Evolutionary conservation across 2,329 filamentous ascomycete species (phyloP).

Genomic region (Hypoxylon sp.): DNA sequence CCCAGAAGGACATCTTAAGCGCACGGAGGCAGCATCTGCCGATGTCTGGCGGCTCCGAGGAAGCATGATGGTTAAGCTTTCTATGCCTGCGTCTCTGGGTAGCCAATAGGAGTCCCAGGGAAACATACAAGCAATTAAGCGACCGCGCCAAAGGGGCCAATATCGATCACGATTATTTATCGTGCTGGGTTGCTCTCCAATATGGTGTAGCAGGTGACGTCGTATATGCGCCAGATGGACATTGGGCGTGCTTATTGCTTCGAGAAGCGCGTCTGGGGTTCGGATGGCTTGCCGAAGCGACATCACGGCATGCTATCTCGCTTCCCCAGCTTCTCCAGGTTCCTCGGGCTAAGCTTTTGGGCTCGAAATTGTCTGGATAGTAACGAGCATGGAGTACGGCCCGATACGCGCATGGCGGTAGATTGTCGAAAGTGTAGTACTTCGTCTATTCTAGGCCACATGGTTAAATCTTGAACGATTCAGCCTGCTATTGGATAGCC

Average conservation of each 20-base stretch:
- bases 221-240: slow-evolving; percentile 3
- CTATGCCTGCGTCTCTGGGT: background rate
- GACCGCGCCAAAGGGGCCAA: slow-evolving; percentile 10
- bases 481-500: slow-evolving; percentile 26
- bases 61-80: slow-evolving; percentile 7
- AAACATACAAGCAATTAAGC: slow-evolving; percentile 14
- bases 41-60: slow-evolving; percentile 11
- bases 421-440: slow-evolving; percentile 12
- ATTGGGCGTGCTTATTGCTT: slow-evolving; percentile 2
- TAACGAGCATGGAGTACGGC: slow-evolving; percentile 18
- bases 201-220: slow-evolving; percentile 6
- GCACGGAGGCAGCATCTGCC: slow-evolving; percentile 9
- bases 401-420: slow-evolving; percentile 32
- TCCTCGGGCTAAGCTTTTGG: slow-evolving; percentile 6
- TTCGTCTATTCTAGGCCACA: background rate
- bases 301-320: slow-evolving; percentile 4
- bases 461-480: slow-evolving; percentile 26
- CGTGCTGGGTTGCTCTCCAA: background rate
- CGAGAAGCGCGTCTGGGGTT: slow-evolving; percentile 26
- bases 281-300: slow-evolving; percentile 13
- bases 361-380: slow-evolving; percentile 3
- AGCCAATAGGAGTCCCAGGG: background rate
- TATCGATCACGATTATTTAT: slow-evolving; percentile 13
- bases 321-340: slow-evolving; percentile 19
- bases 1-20: slow-evolving; percentile 14